phyloP scores from a whole-genome alignment of 176 grass and related monocot species.

The Echinochloa phyllopogon region DNA sequence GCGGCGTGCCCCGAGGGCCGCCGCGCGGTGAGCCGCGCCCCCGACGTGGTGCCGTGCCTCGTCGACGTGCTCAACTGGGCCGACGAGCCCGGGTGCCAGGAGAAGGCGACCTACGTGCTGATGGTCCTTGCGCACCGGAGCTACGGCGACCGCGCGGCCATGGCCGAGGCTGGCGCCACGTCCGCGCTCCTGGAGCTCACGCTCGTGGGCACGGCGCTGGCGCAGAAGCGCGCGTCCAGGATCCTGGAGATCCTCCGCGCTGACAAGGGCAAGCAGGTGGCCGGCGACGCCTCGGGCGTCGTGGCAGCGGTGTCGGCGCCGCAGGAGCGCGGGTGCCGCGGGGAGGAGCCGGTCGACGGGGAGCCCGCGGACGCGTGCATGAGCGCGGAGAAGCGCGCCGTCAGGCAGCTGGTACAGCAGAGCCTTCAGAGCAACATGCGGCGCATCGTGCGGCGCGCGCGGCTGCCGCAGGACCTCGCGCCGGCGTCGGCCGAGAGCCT shows the following conservation, averaged over 20 bases:
- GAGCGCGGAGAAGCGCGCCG: conserved; percentile 81
- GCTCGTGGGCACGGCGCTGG: conserved; percentile 76
- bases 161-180: conserved; percentile 69
- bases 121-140: conserved; percentile 96
- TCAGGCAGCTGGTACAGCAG: conserved; percentile 90
- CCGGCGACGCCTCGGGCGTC: conserved; percentile 35
- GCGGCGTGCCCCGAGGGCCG: conserved; percentile 67
- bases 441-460: conserved; percentile 74
- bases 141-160: conserved; percentile 59
- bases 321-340: conserved; percentile 37
- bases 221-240: conserved; percentile 92
- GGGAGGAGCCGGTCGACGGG: background rate
- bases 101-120: conserved; percentile 85
- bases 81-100: conserved; percentile 82
- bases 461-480: conserved; percentile 71
- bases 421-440: conserved; percentile 94
- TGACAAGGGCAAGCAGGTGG: conserved; percentile 80
- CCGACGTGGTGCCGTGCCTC: conserved; percentile 56
- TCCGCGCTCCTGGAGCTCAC: conserved; percentile 90
- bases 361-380: conserved; percentile 46
- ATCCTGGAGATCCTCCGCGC: conserved; percentile 74
- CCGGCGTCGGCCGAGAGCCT: conserved; percentile 55
- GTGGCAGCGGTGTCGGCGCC: conserved; percentile 75
- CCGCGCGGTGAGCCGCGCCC: conserved; percentile 53
- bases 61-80: conserved; percentile 87